Conservation (phyloP, 441 rosid genomes). For the Macaranga tanarius region DNA sequence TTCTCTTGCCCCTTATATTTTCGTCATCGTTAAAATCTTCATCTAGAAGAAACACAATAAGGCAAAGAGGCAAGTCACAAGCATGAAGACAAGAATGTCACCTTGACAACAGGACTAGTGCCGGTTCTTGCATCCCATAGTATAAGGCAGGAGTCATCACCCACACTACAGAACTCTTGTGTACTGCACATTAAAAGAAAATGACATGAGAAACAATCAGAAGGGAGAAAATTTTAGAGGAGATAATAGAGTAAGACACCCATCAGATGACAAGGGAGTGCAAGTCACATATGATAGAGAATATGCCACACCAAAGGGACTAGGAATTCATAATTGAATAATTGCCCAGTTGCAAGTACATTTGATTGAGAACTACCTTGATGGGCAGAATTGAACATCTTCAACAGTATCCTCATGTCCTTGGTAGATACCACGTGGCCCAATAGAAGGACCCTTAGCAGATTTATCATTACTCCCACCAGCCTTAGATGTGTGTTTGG, state of each 20-base stretch:
- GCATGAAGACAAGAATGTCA: slow-evolving; percentile 15
- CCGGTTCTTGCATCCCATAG: slow-evolving; percentile 58
- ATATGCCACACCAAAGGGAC: not conserved
- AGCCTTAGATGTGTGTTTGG: slow-evolving; percentile 34
- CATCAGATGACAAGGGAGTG: not conserved
- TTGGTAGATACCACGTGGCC: slow-evolving; percentile 45
- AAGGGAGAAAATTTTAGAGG: not conserved
- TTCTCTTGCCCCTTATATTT: not conserved
- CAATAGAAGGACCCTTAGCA: slow-evolving; percentile 37
- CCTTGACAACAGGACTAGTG: slow-evolving; percentile 48
- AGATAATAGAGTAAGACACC: not conserved
- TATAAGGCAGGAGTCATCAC: slow-evolving; percentile 56
- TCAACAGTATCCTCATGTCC: slow-evolving; percentile 60
- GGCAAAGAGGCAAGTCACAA: not conserved
- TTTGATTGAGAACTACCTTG: slow-evolving; percentile 35
- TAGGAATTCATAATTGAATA: not conserved
- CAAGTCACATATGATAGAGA: not conserved
- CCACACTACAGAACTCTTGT: slow-evolving; percentile 51
- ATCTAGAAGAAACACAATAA: not conserved
- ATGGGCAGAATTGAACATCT: slow-evolving; percentile 57
- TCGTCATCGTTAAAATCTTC: not conserved
- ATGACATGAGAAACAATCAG: slow-evolving; percentile 22
- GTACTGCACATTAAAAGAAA: slow-evolving; percentile 28
- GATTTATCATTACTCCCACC: slow-evolving; percentile 45
- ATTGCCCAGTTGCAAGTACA: not conserved